These are phyloP conservation scores for Ogataea degrootiae DNA, from an alignment of 805 yeast genomes.

Conservation along the genomic window DNA sequence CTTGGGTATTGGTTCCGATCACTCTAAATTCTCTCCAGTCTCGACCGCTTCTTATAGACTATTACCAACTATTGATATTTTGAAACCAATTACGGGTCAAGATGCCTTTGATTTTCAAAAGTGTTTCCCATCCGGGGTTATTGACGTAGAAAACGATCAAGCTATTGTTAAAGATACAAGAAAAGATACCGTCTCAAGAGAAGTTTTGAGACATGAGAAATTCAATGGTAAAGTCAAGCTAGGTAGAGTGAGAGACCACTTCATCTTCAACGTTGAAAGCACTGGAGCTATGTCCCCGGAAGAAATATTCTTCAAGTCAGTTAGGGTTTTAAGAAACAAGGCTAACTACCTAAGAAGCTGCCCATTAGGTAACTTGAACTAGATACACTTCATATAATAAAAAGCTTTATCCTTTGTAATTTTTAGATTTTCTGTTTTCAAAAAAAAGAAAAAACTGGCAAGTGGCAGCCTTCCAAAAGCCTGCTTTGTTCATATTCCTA, in stretches of 20 bases:
- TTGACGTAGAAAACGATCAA: slow-evolving; percentile 63
- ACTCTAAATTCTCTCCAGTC: slow-evolving; percentile 97
- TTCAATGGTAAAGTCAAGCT: slow-evolving; percentile 84
- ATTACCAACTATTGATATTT: slow-evolving; percentile 79
- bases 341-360: slow-evolving; percentile 74
- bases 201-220: slow-evolving; percentile 89
- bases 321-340: slow-evolving; percentile 79
- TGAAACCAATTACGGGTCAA: slow-evolving; percentile 67
- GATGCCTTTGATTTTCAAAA: slow-evolving; percentile 75
- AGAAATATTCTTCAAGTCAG: slow-evolving; percentile 88
- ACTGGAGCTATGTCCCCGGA: slow-evolving; percentile 97
- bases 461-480: too few species aligned
- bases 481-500: too few species aligned
- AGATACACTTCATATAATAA: neutral
- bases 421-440: too few species aligned
- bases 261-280: slow-evolving; percentile 89
- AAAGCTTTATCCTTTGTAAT: too few species aligned
- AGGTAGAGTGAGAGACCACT: slow-evolving; percentile 89
- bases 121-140: slow-evolving; percentile 92
- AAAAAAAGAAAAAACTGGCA: too few species aligned
- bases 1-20: slow-evolving; percentile 89
- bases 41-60: slow-evolving; percentile 94
- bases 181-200: slow-evolving; percentile 95
- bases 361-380: slow-evolving; percentile 51
- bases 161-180: slow-evolving; percentile 88